Conservation (phyloP, 495 filamentous ascomycete species). For the Tuber calosporum region DNA sequence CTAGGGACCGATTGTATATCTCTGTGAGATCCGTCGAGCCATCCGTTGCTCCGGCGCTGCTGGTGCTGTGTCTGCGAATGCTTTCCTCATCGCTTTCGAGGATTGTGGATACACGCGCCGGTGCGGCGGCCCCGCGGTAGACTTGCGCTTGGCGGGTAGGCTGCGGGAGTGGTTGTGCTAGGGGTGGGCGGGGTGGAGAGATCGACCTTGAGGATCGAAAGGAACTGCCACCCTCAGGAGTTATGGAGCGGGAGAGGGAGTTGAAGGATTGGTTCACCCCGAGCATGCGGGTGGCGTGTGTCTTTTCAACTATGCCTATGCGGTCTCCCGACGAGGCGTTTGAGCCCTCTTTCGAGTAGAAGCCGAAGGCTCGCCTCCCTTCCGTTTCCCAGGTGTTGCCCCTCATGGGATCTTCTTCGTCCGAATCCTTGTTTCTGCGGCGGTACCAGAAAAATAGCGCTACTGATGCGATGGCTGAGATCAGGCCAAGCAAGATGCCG, state of each 20-base stretch:
- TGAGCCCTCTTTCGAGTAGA: slow-evolving; percentile 19
- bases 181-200: too few species aligned
- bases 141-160: slow-evolving; percentile 22
- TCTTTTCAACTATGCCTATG: slow-evolving; percentile 29
- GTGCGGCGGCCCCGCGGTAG: slow-evolving; percentile 12
- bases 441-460: slow-evolving; percentile 55
- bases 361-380: slow-evolving; percentile 20
- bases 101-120: slow-evolving; percentile 28
- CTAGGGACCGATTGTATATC: slow-evolving; percentile 28
- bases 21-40: slow-evolving; percentile 29
- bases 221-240: slow-evolving; percentile 9
- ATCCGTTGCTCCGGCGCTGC: slow-evolving; percentile 26
- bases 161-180: not conserved
- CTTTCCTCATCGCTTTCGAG: slow-evolving; percentile 32
- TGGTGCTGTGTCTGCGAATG: slow-evolving; percentile 11
- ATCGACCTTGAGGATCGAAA: not conserved
- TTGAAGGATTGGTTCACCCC: slow-evolving; percentile 17
- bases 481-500: slow-evolving; percentile 64
- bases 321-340: slow-evolving; percentile 3
- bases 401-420: slow-evolving; percentile 16
- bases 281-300: slow-evolving; percentile 22
- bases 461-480: slow-evolving; percentile 49
- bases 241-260: slow-evolving; percentile 15
- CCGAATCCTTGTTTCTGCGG: slow-evolving; percentile 44
- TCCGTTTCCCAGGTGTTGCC: slow-evolving; percentile 19